A percentile compares a stretch with the other conserved stretches of the same genome.
phyloP scores from a whole-genome alignment of 495 filamentous ascomycete species.

The Aspergillus funiculosus region DNA sequence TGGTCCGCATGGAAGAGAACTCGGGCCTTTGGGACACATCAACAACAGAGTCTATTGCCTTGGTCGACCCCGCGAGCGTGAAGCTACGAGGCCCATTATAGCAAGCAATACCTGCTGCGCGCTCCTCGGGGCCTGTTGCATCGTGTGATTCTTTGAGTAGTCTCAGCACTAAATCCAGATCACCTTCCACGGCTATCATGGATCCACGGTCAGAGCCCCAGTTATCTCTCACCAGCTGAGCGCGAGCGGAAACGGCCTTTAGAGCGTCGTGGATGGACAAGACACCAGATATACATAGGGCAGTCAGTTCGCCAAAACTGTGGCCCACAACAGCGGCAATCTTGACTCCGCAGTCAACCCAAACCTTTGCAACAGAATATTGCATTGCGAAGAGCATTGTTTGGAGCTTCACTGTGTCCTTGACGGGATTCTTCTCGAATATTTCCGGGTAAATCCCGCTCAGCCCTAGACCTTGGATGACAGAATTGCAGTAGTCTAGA shows the following conservation, averaged over 20 bases:
- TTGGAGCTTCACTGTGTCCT: conserved; percentile 39
- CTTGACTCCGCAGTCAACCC: conserved; percentile 38
- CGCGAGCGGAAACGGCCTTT: conserved; percentile 36
- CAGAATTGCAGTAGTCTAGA: conserved; percentile 17
- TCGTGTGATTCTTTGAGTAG: neutral
- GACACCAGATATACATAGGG: conserved; percentile 29
- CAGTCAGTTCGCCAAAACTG: conserved; percentile 43
- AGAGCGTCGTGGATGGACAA: conserved; percentile 32
- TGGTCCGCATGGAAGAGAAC: conserved; percentile 23
- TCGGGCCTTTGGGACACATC: neutral
- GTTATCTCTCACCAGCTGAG: conserved; percentile 32
- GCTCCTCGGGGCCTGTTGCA: neutral
- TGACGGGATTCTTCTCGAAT: conserved; percentile 31
- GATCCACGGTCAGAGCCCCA: conserved; percentile 44
- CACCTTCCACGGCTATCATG: conserved; percentile 44
- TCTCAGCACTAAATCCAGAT: neutral
- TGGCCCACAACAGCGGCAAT: conserved; percentile 41
- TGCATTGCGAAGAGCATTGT: conserved; percentile 39
- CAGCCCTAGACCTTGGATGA: conserved; percentile 21
- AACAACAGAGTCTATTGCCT: conserved; percentile 26
- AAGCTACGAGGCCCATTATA: conserved; percentile 36
- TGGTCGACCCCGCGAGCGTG: conserved; percentile 37
- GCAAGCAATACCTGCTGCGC: conserved; percentile 40
- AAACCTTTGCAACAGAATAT: conserved; percentile 38
- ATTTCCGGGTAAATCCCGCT: conserved; percentile 42